Evolutionary conservation across 306 rosid species (phyloP).

Genomic region (Cucurbita ficifolia): DNA sequence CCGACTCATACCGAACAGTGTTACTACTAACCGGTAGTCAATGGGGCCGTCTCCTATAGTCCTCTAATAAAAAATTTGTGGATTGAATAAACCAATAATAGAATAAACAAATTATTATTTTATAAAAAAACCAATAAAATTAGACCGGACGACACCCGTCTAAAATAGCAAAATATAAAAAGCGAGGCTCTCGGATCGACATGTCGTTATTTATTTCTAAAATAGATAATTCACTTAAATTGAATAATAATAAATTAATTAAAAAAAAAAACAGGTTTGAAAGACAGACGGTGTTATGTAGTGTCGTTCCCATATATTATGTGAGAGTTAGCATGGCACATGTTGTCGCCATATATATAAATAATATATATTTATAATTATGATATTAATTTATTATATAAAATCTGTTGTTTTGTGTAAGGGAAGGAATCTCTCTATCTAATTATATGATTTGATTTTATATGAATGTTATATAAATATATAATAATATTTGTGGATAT

Average conservation of each 20-base stretch:
- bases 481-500: too few species aligned
- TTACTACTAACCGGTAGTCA: too few species aligned
- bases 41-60: too few species aligned
- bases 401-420: not conserved
- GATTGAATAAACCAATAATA: too few species aligned
- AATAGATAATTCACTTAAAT: not conserved
- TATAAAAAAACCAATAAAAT: not conserved
- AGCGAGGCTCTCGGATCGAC: conserved; percentile 6
- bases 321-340: not conserved
- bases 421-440: not conserved
- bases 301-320: not conserved
- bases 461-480: too few species aligned
- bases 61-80: too few species aligned
- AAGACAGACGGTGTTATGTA: not conserved
- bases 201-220: not conserved
- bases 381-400: not conserved
- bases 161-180: not conserved
- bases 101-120: too few species aligned
- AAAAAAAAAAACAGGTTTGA: not conserved
- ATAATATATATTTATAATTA: too few species aligned
- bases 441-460: not conserved
- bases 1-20: too few species aligned
- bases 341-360: not conserved
- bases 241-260: not conserved
- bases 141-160: not conserved